These are phyloP conservation scores for Rhodosporidiobolus odoratus DNA, from an alignment of 768 basidiomycete species.

Conservation along the genomic window DNA sequence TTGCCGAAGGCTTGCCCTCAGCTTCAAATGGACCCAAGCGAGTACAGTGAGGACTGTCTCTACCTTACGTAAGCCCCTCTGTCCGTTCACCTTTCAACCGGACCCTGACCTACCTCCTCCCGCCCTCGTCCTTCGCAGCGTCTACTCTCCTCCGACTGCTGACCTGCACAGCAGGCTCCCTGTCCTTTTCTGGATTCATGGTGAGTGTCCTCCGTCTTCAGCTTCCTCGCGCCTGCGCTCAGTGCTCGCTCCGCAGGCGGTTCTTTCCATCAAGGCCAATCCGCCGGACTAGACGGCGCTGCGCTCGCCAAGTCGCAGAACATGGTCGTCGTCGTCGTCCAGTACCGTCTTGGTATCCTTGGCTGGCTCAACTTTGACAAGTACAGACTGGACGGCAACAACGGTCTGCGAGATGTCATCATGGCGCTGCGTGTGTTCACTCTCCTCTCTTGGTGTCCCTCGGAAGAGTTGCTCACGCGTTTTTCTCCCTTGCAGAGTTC, in stretches of 20 bases:
- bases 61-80: constrained; percentile 60
- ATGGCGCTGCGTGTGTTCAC: constrained; percentile 52
- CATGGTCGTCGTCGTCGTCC: constrained; percentile 73
- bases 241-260: no score
- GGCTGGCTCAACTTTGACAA: constrained; percentile 44
- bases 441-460: background rate
- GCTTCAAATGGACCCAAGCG: constrained; percentile 9
- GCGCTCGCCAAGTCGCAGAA: constrained; percentile 63
- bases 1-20: constrained; percentile 73
- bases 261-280: constrained; percentile 67
- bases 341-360: constrained; percentile 76
- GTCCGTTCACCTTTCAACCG: constrained; percentile 38
- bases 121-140: constrained; percentile 49
- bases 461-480: no score
- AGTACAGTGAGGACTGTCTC: constrained; percentile 69
- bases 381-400: constrained; percentile 52
- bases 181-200: constrained; percentile 55
- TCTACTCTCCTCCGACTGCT: constrained; percentile 53
- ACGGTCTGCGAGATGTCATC: constrained; percentile 65
- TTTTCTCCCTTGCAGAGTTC: constrained; percentile 51
- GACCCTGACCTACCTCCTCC: constrained; percentile 47
- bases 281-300: constrained; percentile 69
- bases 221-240: no score
- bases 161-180: constrained; percentile 28
- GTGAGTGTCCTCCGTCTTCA: constrained; percentile 46